These are phyloP conservation scores for Diaporthe longicolla DNA, from an alignment of 2,329 filamentous ascomycete species.

Conservation along the genomic window DNA sequence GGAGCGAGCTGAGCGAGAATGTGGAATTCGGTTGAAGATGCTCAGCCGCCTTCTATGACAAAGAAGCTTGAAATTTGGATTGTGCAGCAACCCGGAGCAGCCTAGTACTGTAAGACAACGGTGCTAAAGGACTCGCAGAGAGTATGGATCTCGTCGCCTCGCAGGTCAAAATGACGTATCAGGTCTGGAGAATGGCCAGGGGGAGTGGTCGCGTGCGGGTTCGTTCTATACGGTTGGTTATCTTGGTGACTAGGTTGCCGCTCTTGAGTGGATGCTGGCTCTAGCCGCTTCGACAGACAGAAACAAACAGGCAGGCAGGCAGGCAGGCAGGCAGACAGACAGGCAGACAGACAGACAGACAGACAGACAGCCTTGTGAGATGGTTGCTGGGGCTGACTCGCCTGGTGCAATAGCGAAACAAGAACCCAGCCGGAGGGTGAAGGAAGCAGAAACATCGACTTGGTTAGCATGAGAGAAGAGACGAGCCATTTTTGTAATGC, in stretches of 20 bases:
- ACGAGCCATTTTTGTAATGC: slow-evolving; percentile 24
- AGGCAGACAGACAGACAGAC: not conserved
- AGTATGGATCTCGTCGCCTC: not conserved
- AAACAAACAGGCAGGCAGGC: no score
- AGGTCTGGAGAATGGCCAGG: not conserved
- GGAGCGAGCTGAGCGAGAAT: not conserved
- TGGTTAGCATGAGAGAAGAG: slow-evolving; percentile 26
- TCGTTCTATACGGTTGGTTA: not conserved
- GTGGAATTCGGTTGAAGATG: slow-evolving; percentile 7
- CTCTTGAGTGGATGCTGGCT: not conserved
- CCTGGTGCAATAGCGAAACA: slow-evolving; percentile 14
- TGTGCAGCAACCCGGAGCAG: no score
- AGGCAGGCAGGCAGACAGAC: not conserved
- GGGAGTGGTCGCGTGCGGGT: slow-evolving; percentile 21
- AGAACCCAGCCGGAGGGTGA: slow-evolving; percentile 6
- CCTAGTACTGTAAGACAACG: not conserved
- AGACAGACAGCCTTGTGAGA: not conserved
- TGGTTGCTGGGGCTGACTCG: not conserved
- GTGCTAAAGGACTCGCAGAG: not conserved
- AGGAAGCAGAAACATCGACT: slow-evolving; percentile 14
- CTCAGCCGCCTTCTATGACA: slow-evolving; percentile 1
- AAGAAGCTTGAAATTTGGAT: not conserved
- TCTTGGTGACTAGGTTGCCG: not conserved
- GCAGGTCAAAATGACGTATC: slow-evolving; percentile 25
- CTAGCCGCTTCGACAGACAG: not conserved